phyloP scores from a whole-genome alignment of 805 yeast genomes.

The Scheffersomyces amazonensis region DNA sequence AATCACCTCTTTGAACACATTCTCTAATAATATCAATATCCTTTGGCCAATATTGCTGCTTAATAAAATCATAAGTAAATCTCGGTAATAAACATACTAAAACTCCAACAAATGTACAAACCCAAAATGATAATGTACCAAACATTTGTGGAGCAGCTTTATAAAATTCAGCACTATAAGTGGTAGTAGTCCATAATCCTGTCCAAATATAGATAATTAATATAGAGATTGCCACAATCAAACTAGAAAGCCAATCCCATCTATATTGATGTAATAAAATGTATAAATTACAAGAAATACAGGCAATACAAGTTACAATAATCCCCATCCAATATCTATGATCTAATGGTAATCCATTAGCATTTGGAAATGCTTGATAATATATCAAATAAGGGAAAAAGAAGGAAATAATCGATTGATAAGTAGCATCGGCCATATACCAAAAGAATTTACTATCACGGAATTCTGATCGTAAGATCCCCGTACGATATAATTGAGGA shows the following conservation, averaged over 20 bases:
- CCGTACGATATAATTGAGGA: slow-evolving; percentile 72
- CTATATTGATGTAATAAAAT: slow-evolving; percentile 66
- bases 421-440: slow-evolving; percentile 76
- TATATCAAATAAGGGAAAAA: slow-evolving; percentile 66
- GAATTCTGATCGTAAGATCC: slow-evolving; percentile 74
- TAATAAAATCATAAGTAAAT: slow-evolving; percentile 55
- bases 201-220: slow-evolving; percentile 71
- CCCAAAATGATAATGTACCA: slow-evolving; percentile 66
- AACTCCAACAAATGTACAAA: slow-evolving; percentile 61
- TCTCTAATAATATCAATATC: slow-evolving; percentile 77
- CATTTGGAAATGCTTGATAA: slow-evolving; percentile 23
- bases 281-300: slow-evolving; percentile 63
- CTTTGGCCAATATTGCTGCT: slow-evolving; percentile 53
- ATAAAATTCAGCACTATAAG: slow-evolving; percentile 54
- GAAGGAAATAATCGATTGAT: slow-evolving; percentile 70
- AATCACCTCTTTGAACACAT: slow-evolving; percentile 65
- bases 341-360: slow-evolving; percentile 57
- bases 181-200: slow-evolving; percentile 68
- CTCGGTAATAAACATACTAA: slow-evolving; percentile 66
- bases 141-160: slow-evolving; percentile 64
- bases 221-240: slow-evolving; percentile 57
- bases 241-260: slow-evolving; percentile 75
- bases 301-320: slow-evolving; percentile 63
- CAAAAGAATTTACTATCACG: slow-evolving; percentile 61
- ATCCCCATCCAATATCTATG: slow-evolving; percentile 76